These are phyloP conservation scores for Silene latifolia DNA, from an alignment of 148 eudicot genomes.

Conservation along the genomic window DNA sequence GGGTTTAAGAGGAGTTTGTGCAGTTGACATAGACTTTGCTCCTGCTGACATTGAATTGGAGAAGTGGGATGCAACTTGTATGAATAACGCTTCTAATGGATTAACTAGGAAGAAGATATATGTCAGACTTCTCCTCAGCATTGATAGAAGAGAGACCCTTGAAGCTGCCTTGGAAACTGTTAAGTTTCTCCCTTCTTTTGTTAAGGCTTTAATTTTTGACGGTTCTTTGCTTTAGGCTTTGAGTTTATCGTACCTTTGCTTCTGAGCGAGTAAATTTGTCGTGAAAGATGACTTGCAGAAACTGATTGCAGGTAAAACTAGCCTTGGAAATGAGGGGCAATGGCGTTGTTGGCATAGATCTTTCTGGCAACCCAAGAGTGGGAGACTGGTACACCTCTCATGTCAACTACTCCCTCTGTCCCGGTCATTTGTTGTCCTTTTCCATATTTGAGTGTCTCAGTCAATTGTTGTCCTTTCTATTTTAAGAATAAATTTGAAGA, in stretches of 20 bases:
- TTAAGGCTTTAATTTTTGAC: not conserved
- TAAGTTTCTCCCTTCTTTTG: conserved; percentile 29
- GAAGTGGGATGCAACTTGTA: conserved; percentile 21
- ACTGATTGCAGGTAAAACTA: conserved; percentile 55
- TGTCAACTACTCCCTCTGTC: not conserved
- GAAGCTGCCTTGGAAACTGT: conserved; percentile 96
- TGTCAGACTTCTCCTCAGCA: conserved; percentile 87
- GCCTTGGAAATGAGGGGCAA: conserved; percentile 67
- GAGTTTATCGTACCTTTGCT: not conserved
- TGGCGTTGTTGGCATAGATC: conserved; percentile 91
- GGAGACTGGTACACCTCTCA: conserved; percentile 70
- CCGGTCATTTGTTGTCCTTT: too few relatives aligned
- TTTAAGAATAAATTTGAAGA: too few relatives aligned
- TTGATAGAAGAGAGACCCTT: conserved; percentile 80
- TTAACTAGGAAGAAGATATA: conserved; percentile 51
- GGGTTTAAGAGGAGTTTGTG: conserved; percentile 60
- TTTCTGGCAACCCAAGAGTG: conserved; percentile 80
- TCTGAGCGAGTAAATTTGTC: not conserved
- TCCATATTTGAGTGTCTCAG: too few relatives aligned
- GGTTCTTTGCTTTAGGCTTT: not conserved
- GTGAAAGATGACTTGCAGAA: conserved; percentile 15
- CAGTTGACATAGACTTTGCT: conserved; percentile 60
- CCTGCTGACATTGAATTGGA: conserved; percentile 20
- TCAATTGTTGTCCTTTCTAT: too few relatives aligned
- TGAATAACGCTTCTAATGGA: conserved; percentile 27